Percentiles rank a stretch among this genome's conserved stretches.
Conservation (phyloP, 2,329 filamentous ascomycete species). For the Sporothrix dimorphospora region DNA sequence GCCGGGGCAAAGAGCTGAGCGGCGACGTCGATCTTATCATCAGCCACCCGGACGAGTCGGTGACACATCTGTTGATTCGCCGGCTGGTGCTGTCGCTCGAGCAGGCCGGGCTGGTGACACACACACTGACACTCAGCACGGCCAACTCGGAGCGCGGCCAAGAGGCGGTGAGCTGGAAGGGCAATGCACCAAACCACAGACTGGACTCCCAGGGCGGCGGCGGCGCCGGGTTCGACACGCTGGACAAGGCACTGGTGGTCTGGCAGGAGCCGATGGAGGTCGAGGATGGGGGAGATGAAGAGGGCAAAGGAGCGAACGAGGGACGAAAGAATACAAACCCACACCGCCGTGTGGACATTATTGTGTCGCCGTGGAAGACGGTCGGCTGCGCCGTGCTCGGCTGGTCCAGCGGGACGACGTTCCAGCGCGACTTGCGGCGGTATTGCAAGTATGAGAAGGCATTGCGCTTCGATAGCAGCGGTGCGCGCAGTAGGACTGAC, state of each 20-base stretch:
- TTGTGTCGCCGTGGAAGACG: constrained; percentile 85
- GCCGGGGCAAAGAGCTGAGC: constrained; percentile 71
- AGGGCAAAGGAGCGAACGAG: constrained; percentile 30
- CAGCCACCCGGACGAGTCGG: constrained; percentile 71
- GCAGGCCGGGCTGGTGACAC: constrained; percentile 71
- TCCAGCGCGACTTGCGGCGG: constrained; percentile 79
- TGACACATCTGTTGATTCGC: constrained; percentile 71
- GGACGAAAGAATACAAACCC: constrained; percentile 64
- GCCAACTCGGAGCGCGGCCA: constrained; percentile 75
- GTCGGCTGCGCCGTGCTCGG: constrained; percentile 85
- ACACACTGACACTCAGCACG: constrained; percentile 73
- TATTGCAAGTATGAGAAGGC: constrained; percentile 73
- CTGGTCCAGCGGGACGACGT: constrained; percentile 88
- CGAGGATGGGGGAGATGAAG: constrained; percentile 39
- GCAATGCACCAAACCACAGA: constrained; percentile 40
- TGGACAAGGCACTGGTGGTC: constrained; percentile 91
- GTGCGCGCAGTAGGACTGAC: constrained; percentile 68
- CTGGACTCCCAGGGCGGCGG: constrained; percentile 31
- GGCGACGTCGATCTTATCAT: constrained; percentile 88
- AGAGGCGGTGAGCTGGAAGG: constrained; percentile 57
- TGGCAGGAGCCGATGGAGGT: constrained; percentile 71
- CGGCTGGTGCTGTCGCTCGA: constrained; percentile 75
- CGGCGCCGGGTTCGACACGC: constrained; percentile 74
- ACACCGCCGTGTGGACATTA: constrained; percentile 89
- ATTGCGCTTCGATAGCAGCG: constrained; percentile 92